A percentile compares a stretch with the other conserved stretches of the same genome.
Evolutionary conservation across 192 early-diverging fungal genomes (phyloP).

Genomic region (Linnemannia schmuckeri): DNA sequence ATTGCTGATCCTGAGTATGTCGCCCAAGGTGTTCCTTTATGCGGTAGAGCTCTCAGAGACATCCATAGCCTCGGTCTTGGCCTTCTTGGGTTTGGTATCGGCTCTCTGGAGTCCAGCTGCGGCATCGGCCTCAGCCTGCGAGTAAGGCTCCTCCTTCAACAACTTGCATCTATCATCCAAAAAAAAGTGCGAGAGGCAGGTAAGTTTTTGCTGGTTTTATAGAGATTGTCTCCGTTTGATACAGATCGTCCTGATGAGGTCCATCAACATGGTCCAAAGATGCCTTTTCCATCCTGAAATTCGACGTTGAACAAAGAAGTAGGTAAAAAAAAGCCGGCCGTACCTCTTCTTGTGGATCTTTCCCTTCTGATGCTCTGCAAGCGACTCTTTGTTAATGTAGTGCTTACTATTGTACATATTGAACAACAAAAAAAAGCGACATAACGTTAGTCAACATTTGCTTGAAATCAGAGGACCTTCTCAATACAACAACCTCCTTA

Average conservation of each 20-base stretch:
- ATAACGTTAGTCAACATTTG: background rate
- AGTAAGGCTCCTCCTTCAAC: conserved; percentile 87
- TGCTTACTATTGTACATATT: conserved; percentile 64
- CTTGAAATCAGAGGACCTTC: background rate
- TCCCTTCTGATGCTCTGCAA: conserved; percentile 76
- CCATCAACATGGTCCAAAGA: background rate
- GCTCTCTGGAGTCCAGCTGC: conserved; percentile 73
- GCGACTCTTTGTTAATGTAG: conserved; percentile 74
- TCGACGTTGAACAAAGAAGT: background rate
- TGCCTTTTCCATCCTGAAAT: background rate
- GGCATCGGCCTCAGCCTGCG: conserved; percentile 90
- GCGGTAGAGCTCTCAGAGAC: conserved; percentile 30
- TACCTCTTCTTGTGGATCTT: conserved; percentile 89
- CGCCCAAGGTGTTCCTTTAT: conserved; percentile 11
- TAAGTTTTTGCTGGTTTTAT: background rate
- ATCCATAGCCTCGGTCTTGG: conserved; percentile 39
- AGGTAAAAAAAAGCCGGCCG: background rate
- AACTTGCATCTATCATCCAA: conserved; percentile 74
- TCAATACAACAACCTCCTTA: background rate
- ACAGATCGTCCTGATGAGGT: background rate
- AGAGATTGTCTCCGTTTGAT: background rate
- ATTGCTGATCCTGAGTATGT: background rate
- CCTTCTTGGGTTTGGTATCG: conserved; percentile 60
- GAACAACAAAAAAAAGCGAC: background rate
- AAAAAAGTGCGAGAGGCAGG: background rate